Percentiles rank a stretch among this genome's conserved stretches.
Evolutionary conservation across 192 early-diverging fungal species (phyloP).

Genomic region (Backusella australiensis): DNA sequence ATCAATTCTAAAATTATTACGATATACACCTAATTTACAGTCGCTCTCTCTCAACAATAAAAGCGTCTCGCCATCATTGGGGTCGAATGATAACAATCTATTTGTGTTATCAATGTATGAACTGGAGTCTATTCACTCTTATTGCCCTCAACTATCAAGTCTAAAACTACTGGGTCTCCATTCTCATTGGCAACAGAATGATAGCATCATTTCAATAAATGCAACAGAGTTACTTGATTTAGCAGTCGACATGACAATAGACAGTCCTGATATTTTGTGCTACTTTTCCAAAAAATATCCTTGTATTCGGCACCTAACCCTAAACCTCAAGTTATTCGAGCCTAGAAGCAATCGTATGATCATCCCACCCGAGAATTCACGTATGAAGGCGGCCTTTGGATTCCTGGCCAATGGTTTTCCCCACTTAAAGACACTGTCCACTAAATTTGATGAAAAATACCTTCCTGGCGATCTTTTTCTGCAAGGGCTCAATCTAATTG

Average conservation of each 20-base stretch:
- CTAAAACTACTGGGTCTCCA: not conserved
- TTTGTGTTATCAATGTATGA: not conserved
- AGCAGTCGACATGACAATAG: not conserved
- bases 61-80: not conserved
- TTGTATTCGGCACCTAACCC: not conserved
- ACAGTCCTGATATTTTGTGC: not conserved
- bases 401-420: not conserved
- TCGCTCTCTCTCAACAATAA: not conserved
- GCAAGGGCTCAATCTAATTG: not conserved
- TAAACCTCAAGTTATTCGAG: constrained; percentile 1
- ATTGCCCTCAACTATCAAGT: not conserved
- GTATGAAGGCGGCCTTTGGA: not conserved
- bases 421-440: not conserved
- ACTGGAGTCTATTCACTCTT: constrained; percentile 1
- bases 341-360: not conserved
- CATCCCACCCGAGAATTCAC: constrained; percentile 2
- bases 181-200: not conserved
- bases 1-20: not conserved
- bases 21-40: not conserved
- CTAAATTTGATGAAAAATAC: constrained; percentile 13
- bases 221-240: not conserved
- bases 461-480: constrained; percentile 4
- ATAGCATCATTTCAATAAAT: not conserved
- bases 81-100: not conserved
- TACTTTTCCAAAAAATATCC: constrained; percentile 8